Evolutionary conservation across 169 alveolate genomes (phyloP), one percentile per base, ranked within the genome.

Genomic region (Eimeria maxima): DNA sequence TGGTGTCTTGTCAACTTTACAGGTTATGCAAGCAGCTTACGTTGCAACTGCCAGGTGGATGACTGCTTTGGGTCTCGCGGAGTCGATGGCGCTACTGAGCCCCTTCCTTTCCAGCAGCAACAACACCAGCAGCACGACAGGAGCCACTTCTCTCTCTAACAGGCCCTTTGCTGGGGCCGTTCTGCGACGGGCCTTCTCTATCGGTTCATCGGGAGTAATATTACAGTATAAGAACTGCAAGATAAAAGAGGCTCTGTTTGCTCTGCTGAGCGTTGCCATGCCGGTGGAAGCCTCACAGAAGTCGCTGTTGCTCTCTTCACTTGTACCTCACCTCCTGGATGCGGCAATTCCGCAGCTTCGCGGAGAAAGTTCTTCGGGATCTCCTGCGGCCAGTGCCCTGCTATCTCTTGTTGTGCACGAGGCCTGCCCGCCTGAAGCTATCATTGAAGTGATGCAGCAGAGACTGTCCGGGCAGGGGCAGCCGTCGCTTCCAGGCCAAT

Each of bases 1-100:
- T 24, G 16, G 13, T 8, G n/a, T 27, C 4, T 27, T 27, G 7
- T 10, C 29, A 0, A 22, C 24, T 78, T 57, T 47, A 0, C 94
- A 93, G 96, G 91, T 80, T 29, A 14, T 65, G 45, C 89, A 93
- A 27, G 93, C 91, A 65, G 96, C 96, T 42, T 80, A 93, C 80
- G 33, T 93, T 67, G 96, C 96, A 47, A 84, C 96, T 45, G 87
- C 90, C 10, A 93, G 83, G 69, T 93, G 96, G 96, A 42, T 93
- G 47, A 60, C 65, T 11, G 96, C 96, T 57, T 38, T 93, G 76
- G 94, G 89, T 0, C 83, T 76, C n/a, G 89, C 14, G 44, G 96
- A 80, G 2, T 69, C 92, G 27, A 13, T 78, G 90, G 29, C 83
- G 50, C 92, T 92, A 20, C 95, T 92, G 24, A 53, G 14, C 33